Conservation (phyloP, 768 basidiomycete species). For the Termitomyces eurrhizus region DNA sequence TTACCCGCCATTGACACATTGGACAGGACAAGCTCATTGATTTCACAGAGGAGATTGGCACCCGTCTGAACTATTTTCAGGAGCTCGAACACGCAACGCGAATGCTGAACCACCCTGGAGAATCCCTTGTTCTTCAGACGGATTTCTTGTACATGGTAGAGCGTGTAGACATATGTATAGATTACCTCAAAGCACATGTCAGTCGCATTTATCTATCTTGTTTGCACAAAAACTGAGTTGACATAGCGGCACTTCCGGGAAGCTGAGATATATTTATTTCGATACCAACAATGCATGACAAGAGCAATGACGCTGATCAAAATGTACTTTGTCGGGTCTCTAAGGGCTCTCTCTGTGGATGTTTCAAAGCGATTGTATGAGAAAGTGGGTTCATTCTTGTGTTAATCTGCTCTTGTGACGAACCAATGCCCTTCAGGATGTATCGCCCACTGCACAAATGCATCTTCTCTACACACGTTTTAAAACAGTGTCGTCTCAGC, state of each 20-base stretch:
- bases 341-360: conserved; percentile 76
- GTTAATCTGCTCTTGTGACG: not conserved
- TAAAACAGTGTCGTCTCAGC: conserved; percentile 59
- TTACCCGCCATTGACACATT: not conserved
- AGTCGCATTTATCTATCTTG: conserved; percentile 24
- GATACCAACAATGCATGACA: conserved; percentile 98
- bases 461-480: conserved; percentile 93
- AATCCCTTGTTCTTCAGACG: conserved; percentile 82
- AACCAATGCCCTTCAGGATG: conserved; percentile 43
- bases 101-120: conserved; percentile 92
- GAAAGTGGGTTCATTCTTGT: conserved; percentile 41
- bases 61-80: conserved; percentile 87
- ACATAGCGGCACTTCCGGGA: conserved; percentile 84
- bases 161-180: conserved; percentile 90
- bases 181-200: conserved; percentile 84
- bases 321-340: conserved; percentile 89
- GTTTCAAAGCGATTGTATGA: conserved; percentile 72
- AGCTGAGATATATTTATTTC: conserved; percentile 90
- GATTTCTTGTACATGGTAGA: conserved; percentile 98
- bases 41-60: conserved; percentile 78
- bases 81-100: conserved; percentile 91
- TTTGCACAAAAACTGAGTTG: not conserved
- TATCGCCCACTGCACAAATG: conserved; percentile 74
- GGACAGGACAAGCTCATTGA: conserved; percentile 71
- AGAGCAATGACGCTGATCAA: conserved; percentile 97